Base-by-base conservation (phyloP, 2,329 filamentous ascomycete species). In the Onygenales sp. region DNA sequence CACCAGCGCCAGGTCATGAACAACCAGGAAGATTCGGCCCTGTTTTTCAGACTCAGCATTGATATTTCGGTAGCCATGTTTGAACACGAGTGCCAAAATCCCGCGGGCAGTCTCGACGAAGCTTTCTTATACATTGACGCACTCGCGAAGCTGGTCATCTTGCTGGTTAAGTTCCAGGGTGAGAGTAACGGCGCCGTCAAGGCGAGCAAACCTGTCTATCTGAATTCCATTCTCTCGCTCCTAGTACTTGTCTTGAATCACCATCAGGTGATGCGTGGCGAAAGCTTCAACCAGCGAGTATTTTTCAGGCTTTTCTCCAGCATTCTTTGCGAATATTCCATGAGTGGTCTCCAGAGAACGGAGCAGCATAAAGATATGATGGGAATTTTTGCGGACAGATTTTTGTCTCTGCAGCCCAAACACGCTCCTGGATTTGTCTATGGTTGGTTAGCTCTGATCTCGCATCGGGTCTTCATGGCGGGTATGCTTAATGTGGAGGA, bases 301-400 rank as follows among this genome's bases (percentile, higher is more conserved):
- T 97, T 96, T 76, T 93, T 91, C 79, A 84, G 92, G 45, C 78
- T 98, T 42, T 86, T 96, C 65, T 92, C 89, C 0, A 80, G 86
- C 62, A 78, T 96, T 47, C 77, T 98, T 4, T 88, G 87, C 67
- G 86, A 93, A 61, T 79, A 92, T 53, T 77, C 81, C 32, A 65
- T 74, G 46, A 74, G 81, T 47, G 78, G 78, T 10, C 77, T 83
- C 56, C 77, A 84, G 53, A 65, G 85, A 36, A 67, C 77, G 45
- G 76, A 84, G 52, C 70, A 79, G 17, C 85, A 88, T 60, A 80
- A 82, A 57, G 81, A 85, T 33, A 82, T 95, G 61, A 78, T 89
- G 59, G 70, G 89, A 49, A 83, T 79, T 42, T 80, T 95, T 60
- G 87, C 86, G 40, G 77, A 79, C 43, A 83, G 83, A 39, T 79